phyloP scores from a whole-genome alignment of 352 stramenopile genomes.

The Phytophthora sp. region DNA sequence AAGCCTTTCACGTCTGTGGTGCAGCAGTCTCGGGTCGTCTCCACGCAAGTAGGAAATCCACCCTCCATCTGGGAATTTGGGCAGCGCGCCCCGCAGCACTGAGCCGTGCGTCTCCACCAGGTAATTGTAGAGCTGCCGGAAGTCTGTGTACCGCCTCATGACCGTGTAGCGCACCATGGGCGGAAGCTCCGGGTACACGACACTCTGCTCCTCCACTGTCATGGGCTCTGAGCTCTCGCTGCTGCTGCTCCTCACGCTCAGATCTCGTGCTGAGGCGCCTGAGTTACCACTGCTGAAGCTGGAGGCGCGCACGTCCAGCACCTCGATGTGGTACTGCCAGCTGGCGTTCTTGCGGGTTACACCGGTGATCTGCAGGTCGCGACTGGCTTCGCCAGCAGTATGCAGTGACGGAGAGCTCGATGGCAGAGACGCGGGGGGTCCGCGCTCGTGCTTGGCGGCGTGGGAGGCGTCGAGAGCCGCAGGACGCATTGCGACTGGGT shows the following conservation, averaged over 20 bases:
- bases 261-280: conserved; percentile 4
- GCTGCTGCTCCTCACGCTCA: neutral
- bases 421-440: conserved; percentile 1
- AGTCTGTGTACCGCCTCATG: conserved; percentile 82
- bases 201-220: conserved; percentile 12
- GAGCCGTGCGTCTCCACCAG: conserved; percentile 56
- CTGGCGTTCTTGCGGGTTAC: conserved; percentile 66
- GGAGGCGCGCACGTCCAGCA: conserved; percentile 64
- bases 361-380: conserved; percentile 76
- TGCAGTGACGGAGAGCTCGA: conserved; percentile 15
- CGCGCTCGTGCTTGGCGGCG: conserved; percentile 27
- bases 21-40: conserved; percentile 74
- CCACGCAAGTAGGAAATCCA: conserved; percentile 78
- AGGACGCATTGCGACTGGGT: conserved; percentile 10
- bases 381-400: conserved; percentile 37
- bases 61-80: conserved; percentile 72
- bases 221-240: neutral
- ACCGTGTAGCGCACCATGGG: conserved; percentile 82
- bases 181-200: conserved; percentile 51
- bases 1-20: conserved; percentile 67
- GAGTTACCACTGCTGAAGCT: conserved; percentile 30
- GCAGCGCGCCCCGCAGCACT: conserved; percentile 53
- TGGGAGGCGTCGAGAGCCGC: conserved; percentile 6
- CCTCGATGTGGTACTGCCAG: conserved; percentile 85
- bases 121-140: conserved; percentile 68